These are phyloP conservation scores for Pseudovirgaria hyperparasitica DNA, from an alignment of 2,329 filamentous ascomycete species.

Conservation along the genomic window DNA sequence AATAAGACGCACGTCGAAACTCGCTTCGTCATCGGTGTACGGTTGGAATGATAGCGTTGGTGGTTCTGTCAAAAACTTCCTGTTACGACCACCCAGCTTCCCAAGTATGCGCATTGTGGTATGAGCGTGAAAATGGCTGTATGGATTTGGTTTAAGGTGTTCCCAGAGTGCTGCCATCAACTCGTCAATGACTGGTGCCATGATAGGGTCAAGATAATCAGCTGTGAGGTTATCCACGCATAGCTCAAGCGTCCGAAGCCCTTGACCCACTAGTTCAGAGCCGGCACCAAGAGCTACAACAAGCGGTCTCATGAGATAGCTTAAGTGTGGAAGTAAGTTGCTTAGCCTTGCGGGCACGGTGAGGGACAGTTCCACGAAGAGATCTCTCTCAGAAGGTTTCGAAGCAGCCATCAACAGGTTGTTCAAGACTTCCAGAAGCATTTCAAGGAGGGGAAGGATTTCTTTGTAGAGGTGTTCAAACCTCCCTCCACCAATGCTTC, in stretches of 20 bases:
- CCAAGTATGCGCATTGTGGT: conserved; percentile 96
- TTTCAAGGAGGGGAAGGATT: conserved; percentile 88
- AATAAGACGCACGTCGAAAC: conserved; percentile 78
- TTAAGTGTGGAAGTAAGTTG: conserved; percentile 87
- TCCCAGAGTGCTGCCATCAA: conserved; percentile 97
- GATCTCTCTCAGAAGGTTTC: conserved; percentile 79
- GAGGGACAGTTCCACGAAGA: conserved; percentile 93
- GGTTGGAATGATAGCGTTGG: conserved; percentile 71
- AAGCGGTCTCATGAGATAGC: conserved; percentile 90
- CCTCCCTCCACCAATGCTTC: conserved; percentile 91
- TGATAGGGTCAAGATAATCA: conserved; percentile 95
- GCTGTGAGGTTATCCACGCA: conserved; percentile 97
- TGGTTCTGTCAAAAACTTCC: conserved; percentile 87
- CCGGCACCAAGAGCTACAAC: conserved; percentile 91
- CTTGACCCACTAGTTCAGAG: conserved; percentile 88
- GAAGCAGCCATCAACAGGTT: conserved; percentile 82
- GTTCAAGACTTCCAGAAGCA: conserved; percentile 94
- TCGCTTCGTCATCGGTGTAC: conserved; percentile 77
- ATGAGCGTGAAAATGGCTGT: conserved; percentile 95
- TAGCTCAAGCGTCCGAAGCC: conserved; percentile 81
- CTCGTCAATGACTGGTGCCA: conserved; percentile 97
- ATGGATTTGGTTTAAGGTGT: conserved; percentile 83
- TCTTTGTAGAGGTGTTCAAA: conserved; percentile 99
- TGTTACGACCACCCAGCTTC: conserved; percentile 87
- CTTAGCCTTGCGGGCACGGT: conserved; percentile 91